Conservation (phyloP, 2,329 filamentous ascomycete genomes). For the Aspergillus flavus region DNA sequence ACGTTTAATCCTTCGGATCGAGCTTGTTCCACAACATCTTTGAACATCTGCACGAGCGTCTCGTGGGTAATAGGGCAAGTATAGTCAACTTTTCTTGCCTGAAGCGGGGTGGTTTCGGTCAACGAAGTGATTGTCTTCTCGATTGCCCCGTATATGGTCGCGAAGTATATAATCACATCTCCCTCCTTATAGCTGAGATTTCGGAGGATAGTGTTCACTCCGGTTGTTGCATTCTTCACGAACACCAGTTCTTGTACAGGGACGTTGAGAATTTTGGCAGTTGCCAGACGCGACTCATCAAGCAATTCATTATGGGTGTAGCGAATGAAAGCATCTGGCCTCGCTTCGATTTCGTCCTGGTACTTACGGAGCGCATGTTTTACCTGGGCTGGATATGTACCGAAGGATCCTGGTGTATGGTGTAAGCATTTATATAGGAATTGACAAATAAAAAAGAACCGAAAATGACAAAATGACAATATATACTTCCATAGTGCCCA, state of each 20-base stretch:
- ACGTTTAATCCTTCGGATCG: background rate
- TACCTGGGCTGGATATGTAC: slow-evolving; percentile 1
- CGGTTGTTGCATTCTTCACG: slow-evolving; percentile 5
- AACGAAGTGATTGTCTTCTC: slow-evolving; percentile 7
- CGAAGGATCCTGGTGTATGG: background rate
- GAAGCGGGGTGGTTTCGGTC: slow-evolving; percentile 7
- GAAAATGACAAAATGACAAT: background rate
- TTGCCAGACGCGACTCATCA: background rate
- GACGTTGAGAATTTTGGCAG: slow-evolving; percentile 1
- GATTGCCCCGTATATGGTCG: background rate
- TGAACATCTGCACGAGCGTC: slow-evolving; percentile 1
- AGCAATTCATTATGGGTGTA: background rate
- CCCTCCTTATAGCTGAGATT: background rate
- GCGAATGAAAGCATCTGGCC: slow-evolving; percentile 7
- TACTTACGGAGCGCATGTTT: background rate
- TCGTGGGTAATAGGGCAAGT: slow-evolving; percentile 5
- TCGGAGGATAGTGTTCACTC: slow-evolving; percentile 4
- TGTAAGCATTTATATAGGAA: background rate
- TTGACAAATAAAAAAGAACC: background rate
- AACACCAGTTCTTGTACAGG: background rate
- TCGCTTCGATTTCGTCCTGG: slow-evolving; percentile 4
- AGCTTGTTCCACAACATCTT: background rate
- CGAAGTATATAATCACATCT: slow-evolving; percentile 6
- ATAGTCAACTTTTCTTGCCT: slow-evolving; percentile 2
- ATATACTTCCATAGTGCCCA: background rate